phyloP scores from a whole-genome alignment of 1,284 basidiomycete species.

The Entoloma clypeatum region DNA sequence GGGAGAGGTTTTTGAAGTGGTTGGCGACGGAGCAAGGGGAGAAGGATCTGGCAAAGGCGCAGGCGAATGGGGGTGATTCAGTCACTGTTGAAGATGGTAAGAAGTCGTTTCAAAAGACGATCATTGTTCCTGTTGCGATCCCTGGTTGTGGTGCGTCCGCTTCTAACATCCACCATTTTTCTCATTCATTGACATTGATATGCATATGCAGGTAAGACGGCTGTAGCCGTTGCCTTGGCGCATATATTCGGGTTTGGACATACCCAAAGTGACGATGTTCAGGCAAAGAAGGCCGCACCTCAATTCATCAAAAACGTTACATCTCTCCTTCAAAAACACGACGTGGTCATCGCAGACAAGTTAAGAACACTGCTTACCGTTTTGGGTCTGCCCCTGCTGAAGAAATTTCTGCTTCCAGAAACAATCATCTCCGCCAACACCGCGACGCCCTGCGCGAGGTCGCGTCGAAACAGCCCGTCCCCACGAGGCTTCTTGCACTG shows the following conservation, averaged over 20 bases:
- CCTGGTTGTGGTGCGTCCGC: constrained; percentile 85
- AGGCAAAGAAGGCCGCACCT: constrained; percentile 74
- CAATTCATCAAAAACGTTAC: constrained; percentile 77
- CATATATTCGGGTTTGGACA: constrained; percentile 84
- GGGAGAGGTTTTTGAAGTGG: constrained; percentile 80
- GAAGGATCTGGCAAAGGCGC: constrained; percentile 28
- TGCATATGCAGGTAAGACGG: constrained; percentile 73
- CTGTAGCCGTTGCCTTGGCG: constrained; percentile 75
- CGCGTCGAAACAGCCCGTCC: constrained; percentile 37
- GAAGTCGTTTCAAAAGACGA: constrained; percentile 64
- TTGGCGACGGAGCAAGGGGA: constrained; percentile 47
- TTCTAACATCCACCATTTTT: neutral
- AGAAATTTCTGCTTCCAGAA: too few species aligned
- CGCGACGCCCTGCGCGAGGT: constrained; percentile 65
- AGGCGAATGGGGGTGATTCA: constrained; percentile 16
- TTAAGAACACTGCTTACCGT: too few species aligned
- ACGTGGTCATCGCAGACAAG: constrained; percentile 91
- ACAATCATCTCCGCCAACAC: constrained; percentile 84
- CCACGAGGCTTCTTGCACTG: constrained; percentile 73
- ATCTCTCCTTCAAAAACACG: constrained; percentile 54
- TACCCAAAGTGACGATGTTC: constrained; percentile 90
- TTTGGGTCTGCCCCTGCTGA: too few species aligned
- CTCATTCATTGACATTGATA: neutral
- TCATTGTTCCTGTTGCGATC: constrained; percentile 87
- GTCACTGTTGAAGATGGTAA: constrained; percentile 24